Base-by-base conservation (phyloP, 148 eudicot species). In the Cornus kousa region DNA sequence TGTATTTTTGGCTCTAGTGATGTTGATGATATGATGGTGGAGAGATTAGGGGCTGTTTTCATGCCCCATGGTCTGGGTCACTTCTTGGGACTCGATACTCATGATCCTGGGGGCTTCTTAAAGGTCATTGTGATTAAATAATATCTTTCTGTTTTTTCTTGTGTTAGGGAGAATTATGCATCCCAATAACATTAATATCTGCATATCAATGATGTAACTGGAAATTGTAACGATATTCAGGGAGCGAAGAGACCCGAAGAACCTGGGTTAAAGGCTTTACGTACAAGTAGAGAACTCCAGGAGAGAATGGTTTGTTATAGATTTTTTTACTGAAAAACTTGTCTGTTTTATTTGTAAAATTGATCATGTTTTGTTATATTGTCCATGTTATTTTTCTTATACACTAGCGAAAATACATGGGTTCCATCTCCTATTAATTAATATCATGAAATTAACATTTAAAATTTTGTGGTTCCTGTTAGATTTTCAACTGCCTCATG, bases 51-150 rank as follows among this genome's bases (percentile, higher is more conserved):
- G 72, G 91, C 98, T 79, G 86, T 90, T 83, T 96, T 96, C 88
- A 93, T 96, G 97, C 95, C 99, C 73, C 99, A 96, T 79, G 99
- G 99, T 81, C 94, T 96, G 73, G 99, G 99, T 69, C 99, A 96
- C 89, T 87, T 93, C 85, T 82, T 96, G 82, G 99, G 99, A 77
- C 88, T 96, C 28, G 99, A 96, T 91, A 96, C 99, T 69, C 99
- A 96, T 87, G 99, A 96, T 86, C 99, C 99, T 78, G 99, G 99
- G 69, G 99, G 99, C 85, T 96, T 89, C 85, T 87, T 83, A 78
- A 78, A 92, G 99, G 99, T 94, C 50, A 50, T 70, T 65, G 23
- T 59, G 70, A 62, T 76, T 64, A 65, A 55, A 50, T 67, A n/a
- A 37, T 24, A 28, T 68, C 57, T 50, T 2, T 33, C 28, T 40